Conservation (phyloP, 192 early-diverging fungal genomes). For the Funneliformis geosporum region DNA sequence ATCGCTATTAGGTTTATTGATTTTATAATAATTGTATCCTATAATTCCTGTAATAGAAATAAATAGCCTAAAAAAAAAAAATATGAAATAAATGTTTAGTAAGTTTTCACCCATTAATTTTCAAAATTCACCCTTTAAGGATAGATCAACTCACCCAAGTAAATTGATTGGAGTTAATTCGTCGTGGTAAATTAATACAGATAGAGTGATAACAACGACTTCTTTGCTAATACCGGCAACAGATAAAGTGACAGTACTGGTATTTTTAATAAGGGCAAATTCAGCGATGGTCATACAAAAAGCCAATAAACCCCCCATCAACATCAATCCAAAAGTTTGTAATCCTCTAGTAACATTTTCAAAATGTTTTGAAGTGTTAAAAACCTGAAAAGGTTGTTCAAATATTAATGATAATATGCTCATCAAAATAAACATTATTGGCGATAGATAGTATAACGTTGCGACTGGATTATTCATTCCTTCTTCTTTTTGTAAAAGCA, state of each 20-base stretch:
- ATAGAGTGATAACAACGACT: slow-evolving; percentile 71
- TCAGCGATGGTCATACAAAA: slow-evolving; percentile 81
- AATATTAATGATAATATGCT: slow-evolving; percentile 53
- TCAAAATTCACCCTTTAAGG: not conserved
- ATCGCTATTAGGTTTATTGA: not conserved
- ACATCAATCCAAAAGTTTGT: slow-evolving; percentile 54
- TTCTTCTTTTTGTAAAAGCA: slow-evolving; percentile 66
- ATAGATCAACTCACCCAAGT: slow-evolving; percentile 53
- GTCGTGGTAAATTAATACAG: slow-evolving; percentile 73
- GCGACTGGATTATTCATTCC: slow-evolving; percentile 83
- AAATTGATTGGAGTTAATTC: slow-evolving; percentile 64
- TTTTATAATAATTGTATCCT: slow-evolving; percentile 34
- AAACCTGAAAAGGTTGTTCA: slow-evolving; percentile 58
- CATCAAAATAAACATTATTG: slow-evolving; percentile 75
- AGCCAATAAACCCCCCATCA: slow-evolving; percentile 71
- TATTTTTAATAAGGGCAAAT: slow-evolving; percentile 74
- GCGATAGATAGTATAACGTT: slow-evolving; percentile 72
- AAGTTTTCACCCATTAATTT: not conserved
- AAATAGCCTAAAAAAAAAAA: slow-evolving; percentile 42
- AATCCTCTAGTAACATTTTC: slow-evolving; percentile 39
- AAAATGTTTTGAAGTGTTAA: slow-evolving; percentile 57
- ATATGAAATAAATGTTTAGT: not conserved
- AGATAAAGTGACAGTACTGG: slow-evolving; percentile 79
- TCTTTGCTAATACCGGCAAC: slow-evolving; percentile 82
- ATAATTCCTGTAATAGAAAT: slow-evolving; percentile 59